These are phyloP conservation scores for Dentipellis fragilis DNA, from an alignment of 768 basidiomycete species.

Conservation along the genomic window DNA sequence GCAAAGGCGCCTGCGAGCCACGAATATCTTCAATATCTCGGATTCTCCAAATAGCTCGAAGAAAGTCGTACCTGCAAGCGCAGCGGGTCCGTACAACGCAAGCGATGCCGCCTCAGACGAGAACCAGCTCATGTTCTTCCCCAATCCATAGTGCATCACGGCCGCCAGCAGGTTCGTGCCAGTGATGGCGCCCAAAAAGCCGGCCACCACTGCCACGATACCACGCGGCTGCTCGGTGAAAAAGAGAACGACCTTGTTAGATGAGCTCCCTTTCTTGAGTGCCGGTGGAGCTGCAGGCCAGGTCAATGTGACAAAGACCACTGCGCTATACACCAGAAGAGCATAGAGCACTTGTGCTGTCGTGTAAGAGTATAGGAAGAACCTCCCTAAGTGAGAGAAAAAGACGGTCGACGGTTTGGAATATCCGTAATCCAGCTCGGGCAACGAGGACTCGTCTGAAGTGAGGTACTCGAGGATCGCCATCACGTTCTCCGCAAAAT, in stretches of 20 bases:
- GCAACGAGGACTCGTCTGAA: conserved; percentile 58
- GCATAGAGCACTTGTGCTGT: conserved; percentile 60
- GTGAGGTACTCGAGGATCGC: conserved; percentile 71
- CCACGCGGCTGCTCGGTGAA: conserved; percentile 35
- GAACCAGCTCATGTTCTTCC: conserved; percentile 83
- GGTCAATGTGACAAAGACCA: conserved; percentile 32
- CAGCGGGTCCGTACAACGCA: conserved; percentile 65
- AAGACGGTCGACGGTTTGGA: conserved; percentile 60
- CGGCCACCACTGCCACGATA: conserved; percentile 36
- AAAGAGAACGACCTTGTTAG: conserved; percentile 15
- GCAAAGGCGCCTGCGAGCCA: conserved; percentile 43
- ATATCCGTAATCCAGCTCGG: conserved; percentile 43
- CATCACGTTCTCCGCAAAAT: conserved; percentile 85
- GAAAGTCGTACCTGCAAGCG: conserved; percentile 48
- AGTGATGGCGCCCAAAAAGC: conserved; percentile 46
- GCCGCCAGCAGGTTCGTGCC: conserved; percentile 64
- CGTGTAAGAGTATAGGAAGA: conserved; percentile 66
- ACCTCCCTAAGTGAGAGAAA: conserved; percentile 58
- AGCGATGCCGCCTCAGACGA: conserved; percentile 53
- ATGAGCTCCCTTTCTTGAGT: conserved; percentile 21
- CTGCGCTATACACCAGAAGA: conserved; percentile 35
- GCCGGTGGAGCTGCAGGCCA: conserved; percentile 28
- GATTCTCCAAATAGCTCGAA: neutral
- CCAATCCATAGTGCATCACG: conserved; percentile 50
- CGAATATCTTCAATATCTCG: neutral